Conservation (phyloP, 2,329 filamentous ascomycete genomes). For the Aspergillus texensis region DNA sequence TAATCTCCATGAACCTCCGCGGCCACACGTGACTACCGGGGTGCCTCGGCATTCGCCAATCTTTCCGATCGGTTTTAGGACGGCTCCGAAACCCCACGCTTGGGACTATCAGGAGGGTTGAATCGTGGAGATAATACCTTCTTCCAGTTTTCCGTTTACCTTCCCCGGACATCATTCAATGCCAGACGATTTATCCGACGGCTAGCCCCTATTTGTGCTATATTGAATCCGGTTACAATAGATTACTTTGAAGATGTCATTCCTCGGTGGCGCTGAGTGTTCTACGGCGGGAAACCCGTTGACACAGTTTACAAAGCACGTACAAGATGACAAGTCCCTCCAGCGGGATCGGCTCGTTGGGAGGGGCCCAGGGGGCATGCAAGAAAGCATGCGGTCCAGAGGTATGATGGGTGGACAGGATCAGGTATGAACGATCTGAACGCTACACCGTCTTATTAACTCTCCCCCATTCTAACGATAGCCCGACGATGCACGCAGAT, state of each 20-base stretch:
- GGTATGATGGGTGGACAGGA: slow-evolving; percentile 72
- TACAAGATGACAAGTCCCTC: slow-evolving; percentile 91
- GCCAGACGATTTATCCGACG: background rate
- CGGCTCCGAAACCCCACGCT: slow-evolving; percentile 29
- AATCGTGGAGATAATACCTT: slow-evolving; percentile 9
- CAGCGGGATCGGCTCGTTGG: slow-evolving; percentile 88
- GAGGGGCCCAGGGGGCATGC: slow-evolving; percentile 68
- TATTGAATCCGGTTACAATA: background rate
- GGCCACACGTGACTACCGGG: slow-evolving; percentile 23
- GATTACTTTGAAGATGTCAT: slow-evolving; percentile 70
- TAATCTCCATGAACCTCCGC: slow-evolving; percentile 2
- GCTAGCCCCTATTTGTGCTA: background rate
- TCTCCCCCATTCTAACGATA: slow-evolving; percentile 9
- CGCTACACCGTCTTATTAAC: background rate
- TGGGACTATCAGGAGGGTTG: slow-evolving; percentile 16
- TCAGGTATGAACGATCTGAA: slow-evolving; percentile 53
- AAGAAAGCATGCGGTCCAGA: slow-evolving; percentile 77
- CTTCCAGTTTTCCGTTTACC: background rate
- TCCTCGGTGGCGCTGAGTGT: slow-evolving; percentile 93
- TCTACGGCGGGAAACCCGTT: slow-evolving; percentile 94
- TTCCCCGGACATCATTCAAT: background rate
- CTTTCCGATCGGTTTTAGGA: slow-evolving; percentile 23
- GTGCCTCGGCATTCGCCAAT: slow-evolving; percentile 25
- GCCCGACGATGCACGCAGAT: slow-evolving; percentile 60
- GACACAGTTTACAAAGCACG: slow-evolving; percentile 96